Evolutionary conservation across 176 grass and related monocot species (phyloP).

Genomic region (Aegilops tauschii): DNA sequence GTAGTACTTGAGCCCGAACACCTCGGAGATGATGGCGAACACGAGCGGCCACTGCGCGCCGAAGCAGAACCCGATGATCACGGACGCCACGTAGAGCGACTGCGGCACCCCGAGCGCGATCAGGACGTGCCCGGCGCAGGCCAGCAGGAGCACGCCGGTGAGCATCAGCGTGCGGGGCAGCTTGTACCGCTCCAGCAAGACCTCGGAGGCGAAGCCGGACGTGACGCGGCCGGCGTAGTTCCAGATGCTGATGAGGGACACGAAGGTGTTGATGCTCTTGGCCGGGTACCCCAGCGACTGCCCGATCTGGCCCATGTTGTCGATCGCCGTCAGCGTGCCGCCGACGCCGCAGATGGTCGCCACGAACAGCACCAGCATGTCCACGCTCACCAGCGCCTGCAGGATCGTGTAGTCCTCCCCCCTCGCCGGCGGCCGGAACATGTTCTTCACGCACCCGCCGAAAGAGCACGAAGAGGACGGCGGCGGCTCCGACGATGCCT

Average conservation of each 20-base stretch:
- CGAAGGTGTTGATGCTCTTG: constrained; percentile 39
- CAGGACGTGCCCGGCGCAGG: constrained; percentile 53
- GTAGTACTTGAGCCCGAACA: constrained; percentile 58
- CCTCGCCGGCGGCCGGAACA: constrained; percentile 36
- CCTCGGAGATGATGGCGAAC: constrained; percentile 50
- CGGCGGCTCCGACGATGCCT: no score
- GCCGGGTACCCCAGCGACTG: constrained; percentile 50
- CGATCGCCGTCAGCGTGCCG: constrained; percentile 55
- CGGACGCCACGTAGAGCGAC: constrained; percentile 37
- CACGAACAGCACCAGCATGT: constrained; percentile 71
- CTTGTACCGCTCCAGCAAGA: not conserved
- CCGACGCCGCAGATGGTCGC: constrained; percentile 47
- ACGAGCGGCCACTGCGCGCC: constrained; percentile 48
- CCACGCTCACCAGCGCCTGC: constrained; percentile 66
- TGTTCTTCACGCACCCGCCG: constrained; percentile 1
- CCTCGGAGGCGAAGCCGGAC: not conserved
- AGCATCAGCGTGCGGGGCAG: constrained; percentile 37
- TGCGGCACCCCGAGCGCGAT: constrained; percentile 38
- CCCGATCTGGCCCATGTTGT: constrained; percentile 71
- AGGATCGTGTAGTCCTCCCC: constrained; percentile 83
- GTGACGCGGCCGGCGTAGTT: constrained; percentile 28
- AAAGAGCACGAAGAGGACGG: not conserved
- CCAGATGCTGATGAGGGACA: constrained; percentile 29
- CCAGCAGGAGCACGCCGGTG: constrained; percentile 31
- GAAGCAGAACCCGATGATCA: constrained; percentile 47